phyloP scores from a whole-genome alignment of 805 yeast genomes.

The Cyberlindnera amylophila region DNA sequence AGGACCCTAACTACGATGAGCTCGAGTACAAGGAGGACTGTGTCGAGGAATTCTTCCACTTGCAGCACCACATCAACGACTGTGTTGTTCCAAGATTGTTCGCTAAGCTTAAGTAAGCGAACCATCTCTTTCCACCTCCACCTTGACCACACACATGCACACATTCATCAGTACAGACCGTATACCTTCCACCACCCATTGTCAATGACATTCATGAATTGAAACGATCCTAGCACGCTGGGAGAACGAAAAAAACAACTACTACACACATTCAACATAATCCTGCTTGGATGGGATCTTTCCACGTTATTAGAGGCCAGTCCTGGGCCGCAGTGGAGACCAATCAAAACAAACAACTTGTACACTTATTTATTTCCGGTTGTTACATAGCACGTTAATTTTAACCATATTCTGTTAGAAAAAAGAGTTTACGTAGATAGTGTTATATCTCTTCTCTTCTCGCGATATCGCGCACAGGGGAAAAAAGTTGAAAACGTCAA shows the following conservation, averaged over 20 bases:
- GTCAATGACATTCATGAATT: slow-evolving; percentile 11
- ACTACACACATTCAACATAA: not conserved
- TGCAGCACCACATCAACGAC: slow-evolving; percentile 89
- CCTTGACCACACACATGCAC: not conserved
- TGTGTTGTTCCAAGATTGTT: slow-evolving; percentile 89
- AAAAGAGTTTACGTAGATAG: not conserved
- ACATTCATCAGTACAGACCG: not conserved
- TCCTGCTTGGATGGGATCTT: not conserved
- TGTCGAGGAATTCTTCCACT: slow-evolving; percentile 96
- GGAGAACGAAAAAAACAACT: not conserved
- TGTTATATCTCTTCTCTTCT: too few species aligned
- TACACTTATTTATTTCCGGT: slow-evolving; percentile 10
- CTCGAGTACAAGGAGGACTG: slow-evolving; percentile 91
- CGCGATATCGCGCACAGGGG: too few species aligned
- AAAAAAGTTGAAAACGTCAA: too few species aligned
- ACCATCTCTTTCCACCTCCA: not conserved
- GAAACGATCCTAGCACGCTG: slow-evolving; percentile 6
- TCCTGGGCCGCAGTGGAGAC: not conserved
- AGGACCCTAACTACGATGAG: slow-evolving; percentile 79
- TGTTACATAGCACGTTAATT: slow-evolving; percentile 1
- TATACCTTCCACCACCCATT: slow-evolving; percentile 1
- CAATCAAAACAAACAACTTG: slow-evolving; percentile 1
- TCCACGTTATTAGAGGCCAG: not conserved
- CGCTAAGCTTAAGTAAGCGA: slow-evolving; percentile 67
- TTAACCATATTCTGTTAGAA: not conserved